These are phyloP conservation scores for Blastocystis sp. DNA, from an alignment of 352 stramenopile genomes.

Conservation along the genomic window DNA sequence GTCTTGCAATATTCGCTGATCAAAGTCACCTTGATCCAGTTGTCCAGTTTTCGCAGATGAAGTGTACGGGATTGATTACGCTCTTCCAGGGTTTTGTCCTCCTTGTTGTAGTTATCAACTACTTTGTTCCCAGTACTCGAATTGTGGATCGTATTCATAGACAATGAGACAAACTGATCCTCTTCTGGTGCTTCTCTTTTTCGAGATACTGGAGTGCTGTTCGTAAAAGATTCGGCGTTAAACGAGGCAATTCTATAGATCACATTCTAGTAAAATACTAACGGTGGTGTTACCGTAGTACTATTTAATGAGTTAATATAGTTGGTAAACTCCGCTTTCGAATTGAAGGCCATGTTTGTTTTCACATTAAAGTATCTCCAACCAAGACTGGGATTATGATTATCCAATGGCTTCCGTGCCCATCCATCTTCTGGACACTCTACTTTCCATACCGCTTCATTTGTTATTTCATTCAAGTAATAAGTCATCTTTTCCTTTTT, in stretches of 20 bases:
- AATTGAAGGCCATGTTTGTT: constrained; percentile 21
- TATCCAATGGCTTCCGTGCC: neutral
- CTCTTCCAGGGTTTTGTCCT: constrained; percentile 3
- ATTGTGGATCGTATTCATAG: neutral
- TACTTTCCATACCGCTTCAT: constrained; percentile 20
- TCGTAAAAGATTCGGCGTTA: neutral
- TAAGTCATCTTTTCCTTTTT: constrained; percentile 3
- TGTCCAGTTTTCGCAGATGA: constrained; percentile 54
- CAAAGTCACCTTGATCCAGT: constrained; percentile 48
- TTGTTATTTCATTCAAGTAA: constrained; percentile 3
- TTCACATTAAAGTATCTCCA: constrained; percentile 19
- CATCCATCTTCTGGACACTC: neutral
- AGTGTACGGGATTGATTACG: constrained; percentile 1
- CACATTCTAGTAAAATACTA: neutral
- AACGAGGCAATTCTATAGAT: neutral
- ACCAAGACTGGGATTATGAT: neutral
- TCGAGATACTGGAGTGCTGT: neutral
- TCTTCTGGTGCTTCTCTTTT: neutral
- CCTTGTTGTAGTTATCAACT: constrained; percentile 16
- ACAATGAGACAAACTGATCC: neutral
- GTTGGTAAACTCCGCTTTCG: neutral
- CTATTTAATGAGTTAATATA: neutral
- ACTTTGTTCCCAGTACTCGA: neutral
- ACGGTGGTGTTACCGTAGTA: neutral
- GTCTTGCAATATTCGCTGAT: constrained; percentile 7